Conservation (phyloP, 371 early-diverging fungal genomes). For the Thermomucor indicae-seudaticae region DNA sequence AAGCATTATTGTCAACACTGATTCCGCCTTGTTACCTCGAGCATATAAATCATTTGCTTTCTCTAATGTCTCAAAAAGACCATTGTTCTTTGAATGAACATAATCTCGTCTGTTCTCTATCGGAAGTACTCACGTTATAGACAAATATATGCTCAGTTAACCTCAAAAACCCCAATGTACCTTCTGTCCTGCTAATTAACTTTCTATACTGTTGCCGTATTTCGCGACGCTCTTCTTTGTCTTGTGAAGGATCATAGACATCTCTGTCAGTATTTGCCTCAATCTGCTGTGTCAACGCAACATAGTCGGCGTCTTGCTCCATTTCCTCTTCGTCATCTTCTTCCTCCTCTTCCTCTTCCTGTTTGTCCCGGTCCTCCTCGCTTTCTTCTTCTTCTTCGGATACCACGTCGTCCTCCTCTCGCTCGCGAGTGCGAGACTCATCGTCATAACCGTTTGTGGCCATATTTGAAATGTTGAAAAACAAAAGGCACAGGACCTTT, state of each 20-base stretch:
- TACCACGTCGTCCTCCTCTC: neutral
- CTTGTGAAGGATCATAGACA: conserved; percentile 39
- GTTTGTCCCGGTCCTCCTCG: neutral
- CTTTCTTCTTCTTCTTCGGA: neutral
- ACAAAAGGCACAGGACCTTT: no score
- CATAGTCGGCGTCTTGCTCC: conserved; percentile 7
- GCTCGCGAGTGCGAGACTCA: no score
- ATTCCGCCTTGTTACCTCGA: conserved; percentile 21
- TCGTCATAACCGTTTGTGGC: no score
- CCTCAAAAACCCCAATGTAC: conserved; percentile 15
- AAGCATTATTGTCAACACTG: neutral
- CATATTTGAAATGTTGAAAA: no score
- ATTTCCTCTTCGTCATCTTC: neutral
- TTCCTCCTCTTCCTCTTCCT: neutral
- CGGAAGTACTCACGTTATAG: neutral
- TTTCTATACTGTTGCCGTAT: conserved; percentile 46
- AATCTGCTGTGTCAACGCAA: conserved; percentile 8
- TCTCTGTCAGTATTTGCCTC: conserved; percentile 16
- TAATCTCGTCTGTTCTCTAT: conserved; percentile 49
- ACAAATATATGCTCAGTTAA: neutral
- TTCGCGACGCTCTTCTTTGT: conserved; percentile 46
- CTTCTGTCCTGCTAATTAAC: conserved; percentile 46
- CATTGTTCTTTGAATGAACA: conserved; percentile 38
- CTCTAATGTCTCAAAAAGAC: conserved; percentile 42
- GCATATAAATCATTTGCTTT: conserved; percentile 56